Evolutionary conservation across 495 filamentous ascomycete genomes (phyloP).

Genomic region (Hypoxylon lienhwacheense): DNA sequence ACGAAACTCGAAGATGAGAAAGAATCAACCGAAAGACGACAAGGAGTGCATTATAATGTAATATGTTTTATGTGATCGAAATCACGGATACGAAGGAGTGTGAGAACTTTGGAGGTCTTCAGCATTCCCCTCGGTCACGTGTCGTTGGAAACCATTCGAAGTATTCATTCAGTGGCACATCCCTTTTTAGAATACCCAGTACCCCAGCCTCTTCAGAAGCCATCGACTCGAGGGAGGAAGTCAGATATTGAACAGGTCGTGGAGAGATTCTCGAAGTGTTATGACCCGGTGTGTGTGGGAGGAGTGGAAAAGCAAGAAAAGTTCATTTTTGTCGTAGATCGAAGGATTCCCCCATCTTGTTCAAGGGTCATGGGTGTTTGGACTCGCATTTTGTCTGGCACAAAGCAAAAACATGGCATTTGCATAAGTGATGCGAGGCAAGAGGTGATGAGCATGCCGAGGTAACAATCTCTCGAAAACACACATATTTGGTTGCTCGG

Average conservation of each 20-base stretch:
- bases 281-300: slow-evolving; percentile 6
- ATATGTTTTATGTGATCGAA: slow-evolving; percentile 29
- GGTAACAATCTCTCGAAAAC: not conserved
- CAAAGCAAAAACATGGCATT: slow-evolving; percentile 31
- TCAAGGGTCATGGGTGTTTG: slow-evolving; percentile 18
- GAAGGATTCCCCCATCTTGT: slow-evolving; percentile 10
- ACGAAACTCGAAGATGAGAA: slow-evolving; percentile 55
- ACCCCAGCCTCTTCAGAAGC: not conserved
- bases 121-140: slow-evolving; percentile 1
- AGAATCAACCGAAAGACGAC: slow-evolving; percentile 51
- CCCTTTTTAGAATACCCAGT: slow-evolving; percentile 28
- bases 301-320: slow-evolving; percentile 10
- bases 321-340: slow-evolving; percentile 33
- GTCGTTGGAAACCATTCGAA: slow-evolving; percentile 26
- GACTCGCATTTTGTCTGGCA: slow-evolving; percentile 30
- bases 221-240: slow-evolving; percentile 7
- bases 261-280: slow-evolving; percentile 5
- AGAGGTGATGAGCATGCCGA: slow-evolving; percentile 7
- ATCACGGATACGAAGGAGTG: not conserved
- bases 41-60: slow-evolving; percentile 65
- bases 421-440: slow-evolving; percentile 26
- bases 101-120: not conserved
- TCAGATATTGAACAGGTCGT: slow-evolving; percentile 1
- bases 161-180: slow-evolving; percentile 4
- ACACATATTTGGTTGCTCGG: not conserved